Percentiles rank a stretch among this genome's conserved stretches.
phyloP scores from a whole-genome alignment of 371 early-diverging fungal species.

The Apophysomyces trapeziformis region DNA sequence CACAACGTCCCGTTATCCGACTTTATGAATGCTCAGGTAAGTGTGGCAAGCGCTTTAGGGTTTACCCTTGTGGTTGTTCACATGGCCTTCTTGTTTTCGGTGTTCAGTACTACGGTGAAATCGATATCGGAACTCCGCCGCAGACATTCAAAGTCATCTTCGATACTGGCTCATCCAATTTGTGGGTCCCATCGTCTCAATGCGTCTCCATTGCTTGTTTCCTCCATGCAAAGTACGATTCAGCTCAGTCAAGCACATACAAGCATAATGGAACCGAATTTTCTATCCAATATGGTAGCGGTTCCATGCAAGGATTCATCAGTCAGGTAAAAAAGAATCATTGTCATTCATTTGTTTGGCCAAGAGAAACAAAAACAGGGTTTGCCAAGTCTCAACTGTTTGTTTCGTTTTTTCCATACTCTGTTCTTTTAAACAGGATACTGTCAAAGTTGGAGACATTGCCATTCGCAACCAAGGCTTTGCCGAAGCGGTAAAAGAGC shows the following conservation, averaged over 20 bases:
- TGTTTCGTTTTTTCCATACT: no score
- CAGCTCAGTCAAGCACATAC: constrained; percentile 69
- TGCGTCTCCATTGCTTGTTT: constrained; percentile 93
- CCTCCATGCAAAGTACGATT: constrained; percentile 84
- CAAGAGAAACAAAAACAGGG: no score
- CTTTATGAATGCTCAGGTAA: constrained; percentile 91
- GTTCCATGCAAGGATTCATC: constrained; percentile 90
- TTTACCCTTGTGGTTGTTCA: not conserved
- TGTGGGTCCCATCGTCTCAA: constrained; percentile 93
- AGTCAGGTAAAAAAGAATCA: constrained; percentile 40
- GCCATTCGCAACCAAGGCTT: constrained; percentile 71
- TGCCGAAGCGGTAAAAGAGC: constrained; percentile 91
- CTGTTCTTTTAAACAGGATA: constrained; percentile 50
- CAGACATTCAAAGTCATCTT: constrained; percentile 93
- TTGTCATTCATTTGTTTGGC: no score
- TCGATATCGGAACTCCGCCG: constrained; percentile 82
- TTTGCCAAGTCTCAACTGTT: no score
- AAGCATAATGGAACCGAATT: constrained; percentile 87
- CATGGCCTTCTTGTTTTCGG: constrained; percentile 1
- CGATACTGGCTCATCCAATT: constrained; percentile 92
- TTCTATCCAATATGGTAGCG: constrained; percentile 88
- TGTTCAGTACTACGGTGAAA: constrained; percentile 83
- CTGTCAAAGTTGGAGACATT: constrained; percentile 74
- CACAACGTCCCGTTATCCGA: constrained; percentile 87
- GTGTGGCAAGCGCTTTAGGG: not conserved